A percentile compares a stretch with the other conserved stretches of the same genome.
Conservation (phyloP, 495 filamentous ascomycete species). For the Talaromyces adpressus region DNA sequence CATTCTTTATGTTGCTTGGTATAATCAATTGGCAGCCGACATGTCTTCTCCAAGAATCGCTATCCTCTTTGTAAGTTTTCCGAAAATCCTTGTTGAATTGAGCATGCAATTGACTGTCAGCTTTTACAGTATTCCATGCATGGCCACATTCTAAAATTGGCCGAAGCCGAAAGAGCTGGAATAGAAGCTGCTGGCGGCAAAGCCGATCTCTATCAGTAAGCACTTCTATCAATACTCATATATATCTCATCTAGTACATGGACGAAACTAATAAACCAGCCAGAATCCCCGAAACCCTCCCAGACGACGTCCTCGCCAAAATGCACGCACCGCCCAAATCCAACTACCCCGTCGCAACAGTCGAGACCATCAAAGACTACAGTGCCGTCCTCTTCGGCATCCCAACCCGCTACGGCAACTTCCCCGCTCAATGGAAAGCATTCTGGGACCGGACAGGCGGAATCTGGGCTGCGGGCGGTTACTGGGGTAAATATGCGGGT, state of each 20-base stretch:
- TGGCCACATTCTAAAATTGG: conserved; percentile 80
- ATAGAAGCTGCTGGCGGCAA: conserved; percentile 81
- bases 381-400: conserved; percentile 93
- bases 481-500: conserved; percentile 87
- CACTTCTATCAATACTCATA: not conserved
- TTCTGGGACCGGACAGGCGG: conserved; percentile 81
- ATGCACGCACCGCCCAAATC: conserved; percentile 85
- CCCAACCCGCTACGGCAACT: conserved; percentile 95
- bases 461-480: conserved; percentile 67
- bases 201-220: conserved; percentile 75
- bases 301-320: conserved; percentile 70
- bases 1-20: not conserved
- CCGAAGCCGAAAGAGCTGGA: conserved; percentile 83
- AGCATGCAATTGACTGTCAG: not conserved
- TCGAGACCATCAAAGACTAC: conserved; percentile 61
- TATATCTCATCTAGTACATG: too few species aligned
- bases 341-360: conserved; percentile 60
- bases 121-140: conserved; percentile 76
- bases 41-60: conserved; percentile 62
- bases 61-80: conserved; percentile 70
- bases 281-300: conserved; percentile 81
- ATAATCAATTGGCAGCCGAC: not conserved
- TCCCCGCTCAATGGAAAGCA: conserved; percentile 91
- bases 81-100: conserved; percentile 9
- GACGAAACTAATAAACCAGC: not conserved